These are phyloP conservation scores for Ramichloridium luteum DNA, from an alignment of 2,329 filamentous ascomycete genomes.

Conservation along the genomic window DNA sequence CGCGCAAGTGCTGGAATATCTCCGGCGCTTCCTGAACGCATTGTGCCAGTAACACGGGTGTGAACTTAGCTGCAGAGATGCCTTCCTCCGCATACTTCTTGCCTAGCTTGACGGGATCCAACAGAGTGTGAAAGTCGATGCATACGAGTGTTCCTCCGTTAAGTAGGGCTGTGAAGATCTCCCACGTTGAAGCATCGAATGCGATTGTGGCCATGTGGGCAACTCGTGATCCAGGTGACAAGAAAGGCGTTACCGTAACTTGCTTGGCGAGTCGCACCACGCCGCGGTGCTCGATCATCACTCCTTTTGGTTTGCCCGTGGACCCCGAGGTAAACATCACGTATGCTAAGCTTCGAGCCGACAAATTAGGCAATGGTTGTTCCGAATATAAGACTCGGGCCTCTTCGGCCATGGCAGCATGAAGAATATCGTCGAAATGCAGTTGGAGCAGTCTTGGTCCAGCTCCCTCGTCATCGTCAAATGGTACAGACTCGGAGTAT, in stretches of 20 bases:
- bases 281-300: slow-evolving; percentile 10
- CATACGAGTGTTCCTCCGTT: slow-evolving; percentile 6
- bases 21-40: slow-evolving; percentile 1
- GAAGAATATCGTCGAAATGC: too few relatives aligned
- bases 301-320: slow-evolving; percentile 12
- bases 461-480: too few relatives aligned
- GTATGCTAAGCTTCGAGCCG: slow-evolving; percentile 7
- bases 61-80: slow-evolving; percentile 4
- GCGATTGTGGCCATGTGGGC: slow-evolving; percentile 5
- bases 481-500: too few relatives aligned
- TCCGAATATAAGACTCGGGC: too few relatives aligned
- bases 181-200: slow-evolving; percentile 5
- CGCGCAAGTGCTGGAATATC: slow-evolving; percentile 1
- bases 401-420: too few relatives aligned
- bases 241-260: too few relatives aligned
- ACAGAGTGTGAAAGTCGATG: slow-evolving; percentile 2
- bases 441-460: too few relatives aligned
- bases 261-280: too few relatives aligned
- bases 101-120: slow-evolving; percentile 1
- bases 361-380: too few relatives aligned
- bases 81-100: background rate
- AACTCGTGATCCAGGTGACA: too few relatives aligned
- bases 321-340: slow-evolving; percentile 12
- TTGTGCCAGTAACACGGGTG: slow-evolving; percentile 3
- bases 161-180: slow-evolving; percentile 5